A percentile compares a stretch with the other conserved stretches of the same genome.
Evolutionary conservation across 257 asterid genomes (phyloP).

Genomic region (Nicotiana noctiflora): DNA sequence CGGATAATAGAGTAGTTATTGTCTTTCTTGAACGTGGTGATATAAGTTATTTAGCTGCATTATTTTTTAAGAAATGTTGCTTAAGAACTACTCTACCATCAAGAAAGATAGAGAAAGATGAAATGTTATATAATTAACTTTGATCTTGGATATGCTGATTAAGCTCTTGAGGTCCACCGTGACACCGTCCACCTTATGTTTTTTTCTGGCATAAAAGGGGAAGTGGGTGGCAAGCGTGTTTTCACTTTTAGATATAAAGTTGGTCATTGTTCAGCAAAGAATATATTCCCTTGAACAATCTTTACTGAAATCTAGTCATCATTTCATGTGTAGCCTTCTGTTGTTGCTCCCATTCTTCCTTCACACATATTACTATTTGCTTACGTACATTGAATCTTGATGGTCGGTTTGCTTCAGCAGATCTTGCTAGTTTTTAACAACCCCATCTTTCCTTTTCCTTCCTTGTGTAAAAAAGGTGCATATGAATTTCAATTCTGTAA

Average conservation of each 20-base stretch:
- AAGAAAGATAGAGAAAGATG: neutral
- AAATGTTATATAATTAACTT: neutral
- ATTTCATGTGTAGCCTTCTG: neutral
- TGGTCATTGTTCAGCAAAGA: neutral
- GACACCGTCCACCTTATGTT: neutral
- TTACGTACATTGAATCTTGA: neutral
- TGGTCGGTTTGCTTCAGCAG: conserved; percentile 16
- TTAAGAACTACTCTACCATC: conserved; percentile 5
- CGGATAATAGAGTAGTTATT: neutral
- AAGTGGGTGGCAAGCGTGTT: neutral
- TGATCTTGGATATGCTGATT: neutral
- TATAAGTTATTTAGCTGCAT: neutral
- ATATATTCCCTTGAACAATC: conserved; percentile 5
- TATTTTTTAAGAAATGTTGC: neutral
- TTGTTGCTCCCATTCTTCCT: neutral
- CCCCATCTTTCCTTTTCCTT: neutral
- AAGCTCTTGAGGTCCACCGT: conserved; percentile 1
- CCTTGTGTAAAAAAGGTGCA: neutral
- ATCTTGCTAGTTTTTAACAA: neutral
- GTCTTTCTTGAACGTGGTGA: neutral
- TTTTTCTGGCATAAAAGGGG: neutral
- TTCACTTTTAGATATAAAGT: neutral
- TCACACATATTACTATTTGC: neutral
- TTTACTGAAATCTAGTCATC: neutral
- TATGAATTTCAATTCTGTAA: neutral